These are phyloP conservation scores for Ascochyta clinopodiicola DNA, from an alignment of 2,329 filamentous ascomycete species.

Conservation along the genomic window DNA sequence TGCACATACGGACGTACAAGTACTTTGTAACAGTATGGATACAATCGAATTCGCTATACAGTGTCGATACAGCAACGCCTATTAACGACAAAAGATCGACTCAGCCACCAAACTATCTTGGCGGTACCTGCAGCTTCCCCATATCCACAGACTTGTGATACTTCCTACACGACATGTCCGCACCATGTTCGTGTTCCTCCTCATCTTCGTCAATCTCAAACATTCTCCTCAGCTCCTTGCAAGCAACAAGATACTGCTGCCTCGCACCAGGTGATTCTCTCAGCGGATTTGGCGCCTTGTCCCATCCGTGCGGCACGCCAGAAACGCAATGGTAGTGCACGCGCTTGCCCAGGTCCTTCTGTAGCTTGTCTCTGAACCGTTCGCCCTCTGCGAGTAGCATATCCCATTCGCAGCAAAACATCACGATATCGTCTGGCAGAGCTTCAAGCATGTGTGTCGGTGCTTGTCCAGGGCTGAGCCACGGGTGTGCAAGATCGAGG, in stretches of 20 bases:
- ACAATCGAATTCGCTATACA: too few relatives aligned
- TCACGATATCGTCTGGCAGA: constrained; percentile 65
- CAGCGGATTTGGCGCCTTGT: constrained; percentile 69
- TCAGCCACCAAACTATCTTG: not conserved
- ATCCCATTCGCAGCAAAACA: constrained; percentile 71
- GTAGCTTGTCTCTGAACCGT: constrained; percentile 66
- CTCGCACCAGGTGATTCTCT: constrained; percentile 58
- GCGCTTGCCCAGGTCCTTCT: constrained; percentile 59
- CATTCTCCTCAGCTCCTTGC: constrained; percentile 57
- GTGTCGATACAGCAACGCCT: too few relatives aligned
- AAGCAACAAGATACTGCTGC: constrained; percentile 62
- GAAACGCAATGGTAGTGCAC: constrained; percentile 65
- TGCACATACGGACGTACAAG: too few relatives aligned
- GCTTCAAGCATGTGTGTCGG: constrained; percentile 59
- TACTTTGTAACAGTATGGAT: too few relatives aligned
- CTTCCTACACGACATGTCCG: not conserved
- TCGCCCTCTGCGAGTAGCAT: constrained; percentile 70
- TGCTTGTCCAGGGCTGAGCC: constrained; percentile 65
- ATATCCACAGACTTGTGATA: not conserved
- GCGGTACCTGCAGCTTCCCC: not conserved
- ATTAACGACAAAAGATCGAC: too few relatives aligned
- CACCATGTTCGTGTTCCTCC: constrained; percentile 4
- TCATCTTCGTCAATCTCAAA: constrained; percentile 42
- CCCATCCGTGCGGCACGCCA: constrained; percentile 66
- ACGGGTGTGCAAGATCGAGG: constrained; percentile 63